Conservation (phyloP, 176 grass and related monocot genomes). For the Rhynchospora tenuis region DNA sequence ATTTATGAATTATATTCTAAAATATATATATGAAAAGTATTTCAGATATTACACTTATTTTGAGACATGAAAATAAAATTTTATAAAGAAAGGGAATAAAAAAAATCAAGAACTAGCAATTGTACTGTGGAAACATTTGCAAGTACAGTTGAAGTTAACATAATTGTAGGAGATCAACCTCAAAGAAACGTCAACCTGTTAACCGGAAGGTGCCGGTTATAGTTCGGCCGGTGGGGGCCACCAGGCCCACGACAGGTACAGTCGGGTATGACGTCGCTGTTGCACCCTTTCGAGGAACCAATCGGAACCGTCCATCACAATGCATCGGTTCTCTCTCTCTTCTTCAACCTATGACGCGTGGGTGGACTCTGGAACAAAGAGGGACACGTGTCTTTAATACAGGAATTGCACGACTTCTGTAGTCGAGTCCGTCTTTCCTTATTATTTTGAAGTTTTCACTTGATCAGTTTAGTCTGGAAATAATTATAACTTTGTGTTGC, state of each 20-base stretch:
- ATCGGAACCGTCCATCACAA: slow-evolving; percentile 13
- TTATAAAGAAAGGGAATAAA: no score
- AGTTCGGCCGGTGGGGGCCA: not conserved
- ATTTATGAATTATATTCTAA: no score
- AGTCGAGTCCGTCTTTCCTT: not conserved
- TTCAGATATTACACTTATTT: no score
- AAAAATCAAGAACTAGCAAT: no score
- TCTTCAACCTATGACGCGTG: slow-evolving; percentile 9
- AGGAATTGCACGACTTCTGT: not conserved
- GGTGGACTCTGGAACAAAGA: not conserved
- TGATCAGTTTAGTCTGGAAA: not conserved
- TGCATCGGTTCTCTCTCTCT: not conserved
- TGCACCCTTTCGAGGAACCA: not conserved
- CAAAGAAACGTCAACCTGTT: not conserved
- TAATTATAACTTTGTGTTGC: not conserved
- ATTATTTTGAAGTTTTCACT: not conserved
- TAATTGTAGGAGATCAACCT: not conserved
- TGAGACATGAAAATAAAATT: no score
- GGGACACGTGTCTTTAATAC: not conserved
- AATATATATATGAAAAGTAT: no score
- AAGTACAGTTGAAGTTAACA: not conserved
- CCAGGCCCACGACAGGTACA: not conserved
- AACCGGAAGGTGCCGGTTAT: slow-evolving; percentile 23
- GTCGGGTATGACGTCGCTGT: slow-evolving; percentile 25
- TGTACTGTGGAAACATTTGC: no score